Conservation (phyloP, 345 rosid genomes). For the Tarenaya hassleriana region DNA sequence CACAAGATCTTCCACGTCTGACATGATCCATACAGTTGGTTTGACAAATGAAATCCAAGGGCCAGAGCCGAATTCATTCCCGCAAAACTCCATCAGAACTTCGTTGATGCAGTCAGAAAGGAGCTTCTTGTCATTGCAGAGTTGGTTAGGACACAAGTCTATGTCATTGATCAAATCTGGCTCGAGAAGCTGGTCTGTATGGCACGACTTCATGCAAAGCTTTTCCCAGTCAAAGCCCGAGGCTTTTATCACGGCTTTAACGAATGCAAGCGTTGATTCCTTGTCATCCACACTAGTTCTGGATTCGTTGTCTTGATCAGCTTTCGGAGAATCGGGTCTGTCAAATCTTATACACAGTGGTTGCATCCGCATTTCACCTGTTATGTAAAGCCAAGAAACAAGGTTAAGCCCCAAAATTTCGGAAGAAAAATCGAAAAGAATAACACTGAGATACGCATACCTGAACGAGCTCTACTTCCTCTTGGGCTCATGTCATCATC, state of each 20-base stretch:
- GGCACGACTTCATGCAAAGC: slow-evolving; percentile 47
- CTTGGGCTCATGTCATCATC: slow-evolving; percentile 69
- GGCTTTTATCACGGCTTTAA: slow-evolving; percentile 46
- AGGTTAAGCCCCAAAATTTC: slow-evolving; percentile 22
- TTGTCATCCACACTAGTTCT: slow-evolving; percentile 43
- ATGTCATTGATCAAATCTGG: slow-evolving; percentile 44
- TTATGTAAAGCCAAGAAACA: slow-evolving; percentile 22
- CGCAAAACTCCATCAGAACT: slow-evolving; percentile 59
- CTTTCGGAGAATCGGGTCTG: slow-evolving; percentile 36
- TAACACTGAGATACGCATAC: slow-evolving; percentile 33
- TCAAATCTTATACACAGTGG: slow-evolving; percentile 64
- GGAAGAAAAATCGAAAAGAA: not conserved
- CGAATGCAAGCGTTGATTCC: slow-evolving; percentile 39
- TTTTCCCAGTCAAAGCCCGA: slow-evolving; percentile 67
- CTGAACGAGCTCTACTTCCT: slow-evolving; percentile 42
- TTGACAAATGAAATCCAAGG: slow-evolving; percentile 47
- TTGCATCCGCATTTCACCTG: slow-evolving; percentile 45
- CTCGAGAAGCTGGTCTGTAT: slow-evolving; percentile 60
- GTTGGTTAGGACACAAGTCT: slow-evolving; percentile 45
- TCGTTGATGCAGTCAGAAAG: slow-evolving; percentile 75
- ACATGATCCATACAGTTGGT: slow-evolving; percentile 38
- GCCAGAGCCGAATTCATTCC: slow-evolving; percentile 33
- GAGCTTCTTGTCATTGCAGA: slow-evolving; percentile 45
- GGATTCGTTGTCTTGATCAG: slow-evolving; percentile 26
- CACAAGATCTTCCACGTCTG: slow-evolving; percentile 37